A percentile compares a stretch with the other conserved stretches of the same genome.
These are phyloP conservation scores for Apophysomyces sp. DNA, from an alignment of 371 early-diverging fungal genomes.

Conservation along the genomic window DNA sequence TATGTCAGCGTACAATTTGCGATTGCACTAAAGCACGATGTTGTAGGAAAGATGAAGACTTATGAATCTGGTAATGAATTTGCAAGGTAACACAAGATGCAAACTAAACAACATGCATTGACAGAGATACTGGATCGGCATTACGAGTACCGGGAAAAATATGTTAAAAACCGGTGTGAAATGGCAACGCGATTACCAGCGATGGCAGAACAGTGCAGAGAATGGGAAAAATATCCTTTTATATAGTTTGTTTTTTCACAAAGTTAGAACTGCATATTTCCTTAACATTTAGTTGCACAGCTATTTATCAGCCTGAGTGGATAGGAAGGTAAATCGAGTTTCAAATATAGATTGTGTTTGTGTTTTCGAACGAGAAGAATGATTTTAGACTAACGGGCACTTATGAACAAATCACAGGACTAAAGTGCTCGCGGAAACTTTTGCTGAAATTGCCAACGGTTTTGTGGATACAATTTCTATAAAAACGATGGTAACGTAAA, in stretches of 20 bases:
- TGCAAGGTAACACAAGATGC: not conserved
- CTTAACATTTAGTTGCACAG: not conserved
- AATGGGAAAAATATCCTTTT: constrained; percentile 18
- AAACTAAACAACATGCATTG: not conserved
- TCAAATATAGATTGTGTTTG: not conserved
- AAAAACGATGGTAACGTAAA: constrained; percentile 14
- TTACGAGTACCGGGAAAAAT: constrained; percentile 6
- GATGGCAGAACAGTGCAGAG: constrained; percentile 14
- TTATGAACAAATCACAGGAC: constrained; percentile 4
- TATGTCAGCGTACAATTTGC: constrained; percentile 20
- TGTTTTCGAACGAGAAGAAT: not conserved
- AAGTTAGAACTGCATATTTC: not conserved
- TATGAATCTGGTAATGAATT: constrained; percentile 20
- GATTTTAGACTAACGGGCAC: no score
- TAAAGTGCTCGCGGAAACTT: constrained; percentile 17
- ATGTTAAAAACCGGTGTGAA: constrained; percentile 12
- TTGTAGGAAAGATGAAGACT: constrained; percentile 6
- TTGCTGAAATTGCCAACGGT: constrained; percentile 18
- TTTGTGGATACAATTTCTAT: constrained; percentile 19
- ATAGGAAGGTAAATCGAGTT: constrained; percentile 12
- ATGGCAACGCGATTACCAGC: constrained; percentile 11
- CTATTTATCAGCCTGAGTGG: constrained; percentile 16
- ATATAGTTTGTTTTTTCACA: not conserved
- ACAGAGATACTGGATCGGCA: constrained; percentile 12
- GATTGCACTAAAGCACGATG: constrained; percentile 10